Evolutionary conservation across 2,329 filamentous ascomycete species (phyloP), one percentile per base, ranked within the genome.

Genomic region (Xylariaceae sp.): DNA sequence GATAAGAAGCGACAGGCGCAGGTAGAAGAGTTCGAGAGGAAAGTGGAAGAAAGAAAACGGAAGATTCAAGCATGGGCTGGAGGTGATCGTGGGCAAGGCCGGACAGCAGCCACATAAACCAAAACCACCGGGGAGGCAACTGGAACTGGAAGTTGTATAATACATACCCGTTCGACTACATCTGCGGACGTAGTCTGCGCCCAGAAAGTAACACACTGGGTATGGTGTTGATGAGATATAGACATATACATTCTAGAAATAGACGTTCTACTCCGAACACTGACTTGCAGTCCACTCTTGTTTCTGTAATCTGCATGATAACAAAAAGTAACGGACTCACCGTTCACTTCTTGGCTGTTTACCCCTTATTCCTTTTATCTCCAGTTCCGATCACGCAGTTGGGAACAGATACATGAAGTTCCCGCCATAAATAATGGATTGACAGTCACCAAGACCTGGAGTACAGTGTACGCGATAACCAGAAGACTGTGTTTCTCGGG

Each of bases 21-120:
- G 72, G 77, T 82, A 47, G 79, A 74, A 42, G 81, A 80, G 68
- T 79, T 84, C 63, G 83, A 86, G 74, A 73, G 74, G 60, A 79
- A 79, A 69, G 67, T 85, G 27, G 74, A 76, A 63, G 79, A 78
- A 70, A 72, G 75, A 60, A 72, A 72, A 59, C 71, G 70, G 64
- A 73, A 76, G 67, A 66, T 82, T 59, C 69, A 75, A 65, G 72
- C 73, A 58, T 78, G 77, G 76, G 68, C 72, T 47, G 62, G 71
- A 47, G 72, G 72, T 12, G 54, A 51, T 27, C 53, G 41, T 6
- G 29, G 37, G 6, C 56, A 58, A 47, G 43, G 34, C 6, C 34
- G 32, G 39, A 35, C 29, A 27, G 29, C 27, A 11, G 19, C 45
- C 45, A 47, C 6, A 9, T 47, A 47, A 48, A 19, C 19, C 19